Conservation (phyloP, 164 flowering plant species). For the Piper betle region DNA sequence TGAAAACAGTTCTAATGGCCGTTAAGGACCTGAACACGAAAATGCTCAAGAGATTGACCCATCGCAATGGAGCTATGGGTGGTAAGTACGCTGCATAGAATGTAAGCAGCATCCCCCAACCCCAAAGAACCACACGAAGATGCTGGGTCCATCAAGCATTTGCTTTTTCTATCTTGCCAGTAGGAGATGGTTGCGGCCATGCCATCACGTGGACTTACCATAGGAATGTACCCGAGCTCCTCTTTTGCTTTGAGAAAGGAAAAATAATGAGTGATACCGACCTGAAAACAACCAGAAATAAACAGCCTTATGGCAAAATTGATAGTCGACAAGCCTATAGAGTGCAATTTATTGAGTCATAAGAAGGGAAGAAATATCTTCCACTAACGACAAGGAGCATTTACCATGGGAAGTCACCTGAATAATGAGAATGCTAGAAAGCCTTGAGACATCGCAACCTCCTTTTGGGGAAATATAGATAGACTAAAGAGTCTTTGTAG, state of each 20-base stretch:
- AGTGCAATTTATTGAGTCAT: too few relatives aligned
- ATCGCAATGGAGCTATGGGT: conserved; percentile 39
- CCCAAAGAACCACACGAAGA: conserved; percentile 51
- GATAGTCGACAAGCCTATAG: not conserved
- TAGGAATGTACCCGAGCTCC: conserved; percentile 77
- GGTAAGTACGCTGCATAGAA: conserved; percentile 59
- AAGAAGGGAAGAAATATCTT: too few relatives aligned
- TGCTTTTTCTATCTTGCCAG: conserved; percentile 61
- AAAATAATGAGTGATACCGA: conserved; percentile 86
- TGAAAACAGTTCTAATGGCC: conserved; percentile 18
- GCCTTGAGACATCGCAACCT: too few relatives aligned
- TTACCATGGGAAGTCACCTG: too few relatives aligned
- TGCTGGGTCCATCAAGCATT: conserved; percentile 67
- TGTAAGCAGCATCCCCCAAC: conserved; percentile 34
- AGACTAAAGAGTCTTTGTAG: too few relatives aligned
- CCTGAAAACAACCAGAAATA: conserved; percentile 27
- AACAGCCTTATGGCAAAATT: not conserved
- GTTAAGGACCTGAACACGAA: conserved; percentile 41
- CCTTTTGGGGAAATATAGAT: too few relatives aligned
- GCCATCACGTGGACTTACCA: conserved; percentile 68
- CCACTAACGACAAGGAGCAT: too few relatives aligned
- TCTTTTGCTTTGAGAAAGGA: conserved; percentile 70
- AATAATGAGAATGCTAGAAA: too few relatives aligned
- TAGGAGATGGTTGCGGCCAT: conserved; percentile 78
- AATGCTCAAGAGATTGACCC: conserved; percentile 28